phyloP scores from a whole-genome alignment of 192 early-diverging fungal genomes.

The Umbelopsis sp. region DNA sequence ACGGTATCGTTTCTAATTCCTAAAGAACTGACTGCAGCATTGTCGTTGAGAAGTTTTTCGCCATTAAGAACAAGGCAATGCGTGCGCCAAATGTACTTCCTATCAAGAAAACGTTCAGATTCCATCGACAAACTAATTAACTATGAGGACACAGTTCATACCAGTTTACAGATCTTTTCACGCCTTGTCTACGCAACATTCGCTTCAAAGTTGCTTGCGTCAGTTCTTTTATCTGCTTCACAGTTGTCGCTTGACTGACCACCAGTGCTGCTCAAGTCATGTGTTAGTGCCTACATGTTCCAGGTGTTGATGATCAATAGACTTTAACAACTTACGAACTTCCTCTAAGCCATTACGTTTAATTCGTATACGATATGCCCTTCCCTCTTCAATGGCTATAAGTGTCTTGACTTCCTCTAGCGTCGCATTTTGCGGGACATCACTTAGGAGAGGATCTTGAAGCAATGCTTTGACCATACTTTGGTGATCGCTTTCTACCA shows the following conservation, averaged over 20 bases:
- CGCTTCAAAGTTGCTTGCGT: not conserved
- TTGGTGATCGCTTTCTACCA: not conserved
- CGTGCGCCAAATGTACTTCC: constrained; percentile 37
- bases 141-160: not conserved
- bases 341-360: constrained; percentile 16
- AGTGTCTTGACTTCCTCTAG: constrained; percentile 25
- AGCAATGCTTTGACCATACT: not conserved
- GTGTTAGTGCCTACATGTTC: not conserved
- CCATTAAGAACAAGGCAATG: constrained; percentile 25
- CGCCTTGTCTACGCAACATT: not conserved
- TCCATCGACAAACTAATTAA: not conserved
- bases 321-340: constrained; percentile 13
- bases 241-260: constrained; percentile 24
- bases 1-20: constrained; percentile 25
- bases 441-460: constrained; percentile 25
- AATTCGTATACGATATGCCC: constrained; percentile 24
- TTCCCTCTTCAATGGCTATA: constrained; percentile 31
- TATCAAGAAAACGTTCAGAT: constrained; percentile 2
- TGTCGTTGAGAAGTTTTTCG: constrained; percentile 21
- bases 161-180: constrained; percentile 25
- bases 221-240: constrained; percentile 25
- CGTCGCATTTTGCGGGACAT: constrained; percentile 1
- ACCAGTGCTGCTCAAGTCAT: not conserved
- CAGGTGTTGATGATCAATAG: not conserved
- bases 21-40: constrained; percentile 23